Evolutionary conservation across 108 stramenopile species (phyloP).

Genomic region (Cyclotella choctawhatcheeana): DNA sequence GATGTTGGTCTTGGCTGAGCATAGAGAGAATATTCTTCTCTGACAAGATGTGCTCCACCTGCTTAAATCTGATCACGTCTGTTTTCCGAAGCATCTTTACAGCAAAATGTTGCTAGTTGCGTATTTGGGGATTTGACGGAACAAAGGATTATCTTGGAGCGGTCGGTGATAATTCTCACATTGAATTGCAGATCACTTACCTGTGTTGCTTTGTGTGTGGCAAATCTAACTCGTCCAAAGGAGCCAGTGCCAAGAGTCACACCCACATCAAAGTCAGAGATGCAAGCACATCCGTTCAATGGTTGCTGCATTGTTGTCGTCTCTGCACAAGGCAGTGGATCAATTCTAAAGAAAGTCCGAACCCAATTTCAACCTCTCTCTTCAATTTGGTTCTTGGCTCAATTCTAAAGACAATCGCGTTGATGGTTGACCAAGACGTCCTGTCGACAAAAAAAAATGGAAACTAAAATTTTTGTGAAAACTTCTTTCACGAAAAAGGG

Average conservation of each 20-base stretch:
- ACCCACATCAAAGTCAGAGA: slow-evolving; percentile 74
- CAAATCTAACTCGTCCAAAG: slow-evolving; percentile 84
- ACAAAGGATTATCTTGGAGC: too few species aligned
- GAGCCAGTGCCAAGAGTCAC: slow-evolving; percentile 88
- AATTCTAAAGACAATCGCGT: too few species aligned
- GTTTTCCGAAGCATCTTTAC: slow-evolving; percentile 86
- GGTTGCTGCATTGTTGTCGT: slow-evolving; percentile 1
- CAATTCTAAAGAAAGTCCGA: neutral
- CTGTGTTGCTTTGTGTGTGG: slow-evolving; percentile 62
- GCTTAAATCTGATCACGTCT: slow-evolving; percentile 67
- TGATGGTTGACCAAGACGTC: too few species aligned
- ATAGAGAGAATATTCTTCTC: slow-evolving; percentile 74
- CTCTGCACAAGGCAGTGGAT: neutral
- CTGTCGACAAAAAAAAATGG: too few species aligned
- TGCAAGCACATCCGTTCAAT: slow-evolving; percentile 25
- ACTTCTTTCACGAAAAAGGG: too few species aligned
- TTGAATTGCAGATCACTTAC: too few species aligned
- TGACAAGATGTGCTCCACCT: slow-evolving; percentile 82
- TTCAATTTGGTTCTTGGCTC: too few species aligned
- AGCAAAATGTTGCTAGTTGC: slow-evolving; percentile 52
- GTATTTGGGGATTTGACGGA: too few species aligned
- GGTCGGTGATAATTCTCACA: too few species aligned
- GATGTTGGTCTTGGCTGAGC: slow-evolving; percentile 59
- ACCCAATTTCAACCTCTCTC: too few species aligned
- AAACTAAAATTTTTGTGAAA: too few species aligned